These are phyloP conservation scores for Pyricularia grisea DNA, from an alignment of 2,329 filamentous ascomycete species.

Conservation along the genomic window DNA sequence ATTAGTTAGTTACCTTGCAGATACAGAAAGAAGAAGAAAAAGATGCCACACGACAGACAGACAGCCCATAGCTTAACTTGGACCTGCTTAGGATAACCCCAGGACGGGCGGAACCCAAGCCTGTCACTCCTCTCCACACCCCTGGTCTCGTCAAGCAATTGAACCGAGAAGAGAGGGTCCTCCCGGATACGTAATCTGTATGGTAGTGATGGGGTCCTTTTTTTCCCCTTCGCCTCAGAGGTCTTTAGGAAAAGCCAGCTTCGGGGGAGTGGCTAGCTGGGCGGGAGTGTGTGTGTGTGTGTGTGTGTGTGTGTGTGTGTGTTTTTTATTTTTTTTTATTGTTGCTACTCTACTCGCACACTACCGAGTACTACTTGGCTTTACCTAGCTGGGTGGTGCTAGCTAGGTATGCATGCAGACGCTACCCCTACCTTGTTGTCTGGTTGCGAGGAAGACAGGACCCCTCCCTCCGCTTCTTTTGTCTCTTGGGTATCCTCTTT, in stretches of 20 bases:
- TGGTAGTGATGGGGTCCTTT: not conserved
- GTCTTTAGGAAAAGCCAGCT: too few relatives aligned
- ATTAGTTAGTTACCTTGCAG: too few relatives aligned
- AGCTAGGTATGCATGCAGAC: too few relatives aligned
- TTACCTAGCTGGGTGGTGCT: too few relatives aligned
- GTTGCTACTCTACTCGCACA: not conserved
- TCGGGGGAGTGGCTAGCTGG: too few relatives aligned
- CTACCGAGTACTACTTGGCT: not conserved
- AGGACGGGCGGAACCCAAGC: not conserved
- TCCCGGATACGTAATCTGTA: not conserved
- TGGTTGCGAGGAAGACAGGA: too few relatives aligned
- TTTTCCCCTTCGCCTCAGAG: not conserved
- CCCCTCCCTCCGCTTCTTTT: not conserved
- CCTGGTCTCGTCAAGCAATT: not conserved
- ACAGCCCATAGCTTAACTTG: not conserved
- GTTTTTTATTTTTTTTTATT: too few relatives aligned
- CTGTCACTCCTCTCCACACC: not conserved
- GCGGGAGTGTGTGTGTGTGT: too few relatives aligned
- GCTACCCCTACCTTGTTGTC: too few relatives aligned
- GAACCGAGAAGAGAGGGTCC: not conserved
- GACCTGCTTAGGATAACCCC: not conserved
- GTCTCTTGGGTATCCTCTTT: not conserved
- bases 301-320: too few relatives aligned
- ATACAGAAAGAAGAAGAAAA: too few relatives aligned
- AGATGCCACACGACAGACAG: not conserved